Evolutionary conservation across 371 early-diverging fungal species (phyloP).

Genomic region (Astathelohania contejeani): DNA sequence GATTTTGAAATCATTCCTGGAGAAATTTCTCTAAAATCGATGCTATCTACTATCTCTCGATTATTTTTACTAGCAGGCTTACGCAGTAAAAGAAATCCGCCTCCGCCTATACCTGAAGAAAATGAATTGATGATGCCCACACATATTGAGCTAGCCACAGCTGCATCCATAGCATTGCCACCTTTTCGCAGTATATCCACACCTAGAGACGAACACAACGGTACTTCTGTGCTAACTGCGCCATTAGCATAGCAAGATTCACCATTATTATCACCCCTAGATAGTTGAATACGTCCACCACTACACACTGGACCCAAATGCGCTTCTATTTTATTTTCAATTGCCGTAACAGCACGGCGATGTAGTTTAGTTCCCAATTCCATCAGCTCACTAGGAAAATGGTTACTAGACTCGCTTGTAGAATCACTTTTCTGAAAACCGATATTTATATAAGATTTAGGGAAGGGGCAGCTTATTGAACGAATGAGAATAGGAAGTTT

Average conservation of each 20-base stretch:
- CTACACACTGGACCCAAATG: not conserved
- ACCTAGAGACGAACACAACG: conserved; percentile 63
- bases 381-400: no score
- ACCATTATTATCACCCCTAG: no score
- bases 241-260: conserved; percentile 51
- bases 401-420: no score
- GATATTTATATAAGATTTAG: no score
- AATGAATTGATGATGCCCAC: conserved; percentile 77
- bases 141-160: conserved; percentile 73
- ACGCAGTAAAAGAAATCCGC: conserved; percentile 86
- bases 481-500: no score
- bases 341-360: no score
- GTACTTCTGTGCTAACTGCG: conserved; percentile 61
- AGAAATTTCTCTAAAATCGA: conserved; percentile 71
- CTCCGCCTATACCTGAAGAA: conserved; percentile 86
- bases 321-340: conserved; percentile 14
- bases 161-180: conserved; percentile 86
- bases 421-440: no score
- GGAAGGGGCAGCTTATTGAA: no score
- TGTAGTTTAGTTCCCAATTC: no score
- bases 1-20: conserved; percentile 58
- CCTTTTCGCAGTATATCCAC: conserved; percentile 64
- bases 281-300: not conserved
- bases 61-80: conserved; percentile 50
- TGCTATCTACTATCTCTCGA: conserved; percentile 37